These are phyloP conservation scores for Sphaerostilbella broomeana DNA, from an alignment of 2,329 filamentous ascomycete species.

Conservation along the genomic window DNA sequence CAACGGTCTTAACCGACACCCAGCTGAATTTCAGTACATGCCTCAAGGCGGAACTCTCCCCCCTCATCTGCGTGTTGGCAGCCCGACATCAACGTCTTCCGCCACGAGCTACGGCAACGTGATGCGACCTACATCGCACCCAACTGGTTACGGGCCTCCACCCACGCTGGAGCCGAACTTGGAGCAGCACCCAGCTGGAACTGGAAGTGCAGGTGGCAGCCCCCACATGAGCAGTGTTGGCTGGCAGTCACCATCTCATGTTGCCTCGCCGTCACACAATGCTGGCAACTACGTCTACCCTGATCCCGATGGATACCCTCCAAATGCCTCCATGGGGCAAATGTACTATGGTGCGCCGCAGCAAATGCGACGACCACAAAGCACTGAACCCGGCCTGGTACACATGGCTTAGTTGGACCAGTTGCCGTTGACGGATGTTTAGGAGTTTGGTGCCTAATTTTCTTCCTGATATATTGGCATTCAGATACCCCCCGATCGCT, in stretches of 20 bases:
- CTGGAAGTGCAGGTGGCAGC: conserved; percentile 68
- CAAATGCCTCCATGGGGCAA: conserved; percentile 50
- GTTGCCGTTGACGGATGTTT: conserved; percentile 3
- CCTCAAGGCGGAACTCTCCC: conserved; percentile 68
- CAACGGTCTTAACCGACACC: conserved; percentile 59
- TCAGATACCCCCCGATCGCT: conserved; percentile 22
- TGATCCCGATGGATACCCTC: conserved; percentile 69
- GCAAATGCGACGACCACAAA: conserved; percentile 64
- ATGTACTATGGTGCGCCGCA: conserved; percentile 66
- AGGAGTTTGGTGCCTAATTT: conserved; percentile 1
- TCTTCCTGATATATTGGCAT: not conserved
- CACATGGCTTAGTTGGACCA: conserved; percentile 32
- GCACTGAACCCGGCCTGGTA: conserved; percentile 57
- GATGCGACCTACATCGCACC: conserved; percentile 76
- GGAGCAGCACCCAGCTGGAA: conserved; percentile 63
- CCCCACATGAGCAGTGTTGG: conserved; percentile 77
- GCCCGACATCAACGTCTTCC: conserved; percentile 62
- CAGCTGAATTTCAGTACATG: conserved; percentile 65
- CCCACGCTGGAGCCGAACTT: conserved; percentile 79
- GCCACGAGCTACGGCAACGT: conserved; percentile 43
- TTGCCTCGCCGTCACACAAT: conserved; percentile 62
- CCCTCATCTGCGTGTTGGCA: conserved; percentile 70
- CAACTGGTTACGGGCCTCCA: conserved; percentile 72
- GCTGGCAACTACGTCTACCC: conserved; percentile 68
- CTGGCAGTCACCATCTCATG: conserved; percentile 81